Conservation (phyloP, 1,284 basidiomycete species). For the Rhodotorula sp. region DNA sequence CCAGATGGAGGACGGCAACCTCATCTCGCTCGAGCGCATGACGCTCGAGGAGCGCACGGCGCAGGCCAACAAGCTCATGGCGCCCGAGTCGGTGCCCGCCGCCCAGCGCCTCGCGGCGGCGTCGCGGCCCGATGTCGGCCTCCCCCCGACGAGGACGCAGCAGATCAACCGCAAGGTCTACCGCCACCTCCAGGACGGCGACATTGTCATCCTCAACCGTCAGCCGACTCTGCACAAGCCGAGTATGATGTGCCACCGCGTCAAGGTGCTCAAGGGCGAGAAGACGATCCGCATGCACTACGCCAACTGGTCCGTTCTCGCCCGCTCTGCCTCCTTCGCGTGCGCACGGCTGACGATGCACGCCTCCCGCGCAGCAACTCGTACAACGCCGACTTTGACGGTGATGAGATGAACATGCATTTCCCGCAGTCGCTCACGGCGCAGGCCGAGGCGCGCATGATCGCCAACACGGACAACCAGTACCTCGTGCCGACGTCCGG, state of each 20-base stretch:
- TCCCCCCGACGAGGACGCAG: constrained; percentile 50
- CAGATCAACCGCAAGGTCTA: constrained; percentile 94
- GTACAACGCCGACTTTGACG: constrained; percentile 99
- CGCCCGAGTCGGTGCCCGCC: constrained; percentile 58
- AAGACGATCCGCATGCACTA: constrained; percentile 99
- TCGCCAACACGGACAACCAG: constrained; percentile 98
- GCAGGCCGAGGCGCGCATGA: constrained; percentile 87
- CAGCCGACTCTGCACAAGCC: constrained; percentile 99
- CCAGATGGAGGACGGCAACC: constrained; percentile 89
- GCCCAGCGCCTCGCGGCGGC: constrained; percentile 32
- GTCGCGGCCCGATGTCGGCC: constrained; percentile 54
- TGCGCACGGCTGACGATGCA: constrained; percentile 10
- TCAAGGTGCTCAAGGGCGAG: constrained; percentile 88
- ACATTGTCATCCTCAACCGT: constrained; percentile 93
- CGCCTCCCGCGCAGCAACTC: constrained; percentile 69
- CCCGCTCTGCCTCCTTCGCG: constrained; percentile 6
- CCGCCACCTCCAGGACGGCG: constrained; percentile 91
- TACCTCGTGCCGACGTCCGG: constrained; percentile 98
- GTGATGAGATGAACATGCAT: constrained; percentile 99
- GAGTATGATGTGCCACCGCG: constrained; percentile 99
- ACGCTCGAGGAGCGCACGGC: constrained; percentile 86
- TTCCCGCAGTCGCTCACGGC: constrained; percentile 95
- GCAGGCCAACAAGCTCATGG: constrained; percentile 94
- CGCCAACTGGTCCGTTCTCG: constrained; percentile 79
- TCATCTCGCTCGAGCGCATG: constrained; percentile 81